Evolutionary conservation across 2,329 filamentous ascomycete species (phyloP).

Genomic region (Fusarium burgessii): DNA sequence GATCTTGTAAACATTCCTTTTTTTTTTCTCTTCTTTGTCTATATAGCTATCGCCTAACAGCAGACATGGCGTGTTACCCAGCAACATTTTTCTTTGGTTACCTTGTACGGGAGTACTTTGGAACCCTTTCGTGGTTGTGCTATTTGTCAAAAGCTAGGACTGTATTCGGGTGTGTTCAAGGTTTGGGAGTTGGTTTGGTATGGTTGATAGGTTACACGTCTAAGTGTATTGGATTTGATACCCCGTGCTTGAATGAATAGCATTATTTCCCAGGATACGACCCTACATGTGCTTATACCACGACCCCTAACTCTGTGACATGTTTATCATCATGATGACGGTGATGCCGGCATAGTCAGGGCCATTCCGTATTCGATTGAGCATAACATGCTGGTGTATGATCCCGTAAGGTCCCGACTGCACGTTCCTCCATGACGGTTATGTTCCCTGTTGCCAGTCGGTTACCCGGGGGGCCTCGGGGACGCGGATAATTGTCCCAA

Average conservation of each 20-base stretch:
- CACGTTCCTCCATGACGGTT: neutral
- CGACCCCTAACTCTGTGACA: neutral
- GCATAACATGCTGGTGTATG: neutral
- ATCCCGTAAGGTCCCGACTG: neutral
- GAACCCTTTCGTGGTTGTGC: neutral
- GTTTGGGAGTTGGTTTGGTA: constrained; percentile 30
- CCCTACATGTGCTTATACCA: neutral
- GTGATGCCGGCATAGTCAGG: neutral
- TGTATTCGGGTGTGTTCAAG: constrained; percentile 17
- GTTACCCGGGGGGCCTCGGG: neutral
- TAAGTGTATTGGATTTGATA: constrained; percentile 39
- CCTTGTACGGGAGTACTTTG: constrained; percentile 18
- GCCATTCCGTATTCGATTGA: neutral
- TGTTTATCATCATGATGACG: neutral
- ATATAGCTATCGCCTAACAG: constrained; percentile 2
- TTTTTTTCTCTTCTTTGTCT: constrained; percentile 18
- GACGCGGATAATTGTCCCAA: neutral
- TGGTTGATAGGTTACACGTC: constrained; percentile 17
- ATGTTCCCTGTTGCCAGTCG: neutral
- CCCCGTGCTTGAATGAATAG: constrained; percentile 36
- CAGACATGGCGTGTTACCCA: neutral
- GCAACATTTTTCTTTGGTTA: constrained; percentile 1
- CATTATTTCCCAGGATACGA: neutral
- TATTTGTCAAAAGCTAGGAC: constrained; percentile 17
- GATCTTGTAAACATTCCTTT: constrained; percentile 10